phyloP scores from a whole-genome alignment of 1,284 basidiomycete species.

The Phlebopus sp. region DNA sequence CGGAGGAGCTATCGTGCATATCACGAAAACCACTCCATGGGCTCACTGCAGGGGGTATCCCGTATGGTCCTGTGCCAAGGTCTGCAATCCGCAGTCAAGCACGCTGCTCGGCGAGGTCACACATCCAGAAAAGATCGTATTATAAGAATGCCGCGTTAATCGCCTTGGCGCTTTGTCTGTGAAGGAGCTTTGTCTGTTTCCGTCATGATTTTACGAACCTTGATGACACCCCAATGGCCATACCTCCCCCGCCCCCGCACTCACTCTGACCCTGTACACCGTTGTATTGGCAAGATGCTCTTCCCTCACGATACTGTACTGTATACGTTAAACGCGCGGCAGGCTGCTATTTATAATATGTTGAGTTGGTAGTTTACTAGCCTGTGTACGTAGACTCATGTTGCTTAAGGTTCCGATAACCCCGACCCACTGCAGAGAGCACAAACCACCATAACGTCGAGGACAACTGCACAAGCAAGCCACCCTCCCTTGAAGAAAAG shows the following conservation, averaged over 20 bases:
- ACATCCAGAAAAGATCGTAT: slow-evolving; percentile 17
- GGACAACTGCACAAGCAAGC: slow-evolving; percentile 15
- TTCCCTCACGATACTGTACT: too few relatives aligned
- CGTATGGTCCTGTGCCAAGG: slow-evolving; percentile 33
- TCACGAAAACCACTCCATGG: slow-evolving; percentile 4
- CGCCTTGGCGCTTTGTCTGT: slow-evolving; percentile 8
- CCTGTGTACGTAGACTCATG: too few relatives aligned
- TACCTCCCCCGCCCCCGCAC: too few relatives aligned
- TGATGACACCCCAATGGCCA: background rate
- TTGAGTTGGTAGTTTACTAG: too few relatives aligned
- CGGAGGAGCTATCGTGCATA: slow-evolving; percentile 6
- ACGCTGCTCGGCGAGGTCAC: slow-evolving; percentile 23
- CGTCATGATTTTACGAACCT: slow-evolving; percentile 14
- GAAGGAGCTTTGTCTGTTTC: background rate
- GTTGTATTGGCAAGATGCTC: too few relatives aligned
- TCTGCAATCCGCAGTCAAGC: slow-evolving; percentile 25
- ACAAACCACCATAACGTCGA: slow-evolving; percentile 9
- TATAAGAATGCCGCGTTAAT: slow-evolving; percentile 23
- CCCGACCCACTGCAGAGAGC: too few relatives aligned
- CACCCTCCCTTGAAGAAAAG: slow-evolving; percentile 5
- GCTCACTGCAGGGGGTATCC: slow-evolving; percentile 6
- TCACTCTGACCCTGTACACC: too few relatives aligned
- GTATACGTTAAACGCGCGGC: too few relatives aligned
- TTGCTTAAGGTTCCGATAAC: too few relatives aligned
- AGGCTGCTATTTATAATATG: too few relatives aligned